A percentile compares a stretch with the other conserved stretches of the same genome.
Evolutionary conservation across 208 protist species (phyloP).

Genomic region (Acanthamoeba lenticulata): DNA sequence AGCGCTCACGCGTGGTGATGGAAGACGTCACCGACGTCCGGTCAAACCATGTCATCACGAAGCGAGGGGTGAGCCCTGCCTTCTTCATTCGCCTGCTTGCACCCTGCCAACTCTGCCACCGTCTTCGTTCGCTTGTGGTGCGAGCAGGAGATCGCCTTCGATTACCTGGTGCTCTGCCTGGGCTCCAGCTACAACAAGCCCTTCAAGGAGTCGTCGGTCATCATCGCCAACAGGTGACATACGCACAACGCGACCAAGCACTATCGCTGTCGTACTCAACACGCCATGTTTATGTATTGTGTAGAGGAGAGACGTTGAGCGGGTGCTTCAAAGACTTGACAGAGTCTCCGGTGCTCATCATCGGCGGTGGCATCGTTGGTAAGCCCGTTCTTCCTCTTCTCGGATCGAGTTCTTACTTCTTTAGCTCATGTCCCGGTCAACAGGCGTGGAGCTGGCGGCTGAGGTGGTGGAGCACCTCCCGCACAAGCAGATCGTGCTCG

Average conservation of each 20-base stretch:
- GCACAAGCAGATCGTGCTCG: conserved; percentile 70
- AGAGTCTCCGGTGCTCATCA: neutral
- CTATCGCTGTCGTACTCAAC: too few relatives aligned
- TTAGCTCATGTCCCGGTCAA: neutral
- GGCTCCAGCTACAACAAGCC: conserved; percentile 71
- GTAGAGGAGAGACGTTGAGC: conserved; percentile 17
- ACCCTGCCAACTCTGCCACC: neutral
- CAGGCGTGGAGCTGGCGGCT: conserved; percentile 79
- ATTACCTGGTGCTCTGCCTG: conserved; percentile 74
- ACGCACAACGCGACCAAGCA: neutral
- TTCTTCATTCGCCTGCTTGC: neutral
- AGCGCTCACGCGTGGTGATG: neutral
- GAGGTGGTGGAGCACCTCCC: conserved; percentile 76
- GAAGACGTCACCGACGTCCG: neutral
- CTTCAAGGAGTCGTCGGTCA: conserved; percentile 71
- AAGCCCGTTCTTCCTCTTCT: neutral
- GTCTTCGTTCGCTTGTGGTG: neutral
- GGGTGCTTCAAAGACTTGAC: conserved; percentile 18
- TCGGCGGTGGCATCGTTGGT: conserved; percentile 25
- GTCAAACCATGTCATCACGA: neutral
- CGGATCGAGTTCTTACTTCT: neutral
- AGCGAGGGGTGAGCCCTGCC: neutral
- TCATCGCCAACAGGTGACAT: conserved; percentile 17
- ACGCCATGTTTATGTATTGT: neutral
- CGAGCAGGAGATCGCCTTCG: conserved; percentile 45